Percentiles rank a stretch among this genome's conserved stretches.
Conservation (phyloP, 1,284 basidiomycete genomes). For the Ustilago bromivora region DNA sequence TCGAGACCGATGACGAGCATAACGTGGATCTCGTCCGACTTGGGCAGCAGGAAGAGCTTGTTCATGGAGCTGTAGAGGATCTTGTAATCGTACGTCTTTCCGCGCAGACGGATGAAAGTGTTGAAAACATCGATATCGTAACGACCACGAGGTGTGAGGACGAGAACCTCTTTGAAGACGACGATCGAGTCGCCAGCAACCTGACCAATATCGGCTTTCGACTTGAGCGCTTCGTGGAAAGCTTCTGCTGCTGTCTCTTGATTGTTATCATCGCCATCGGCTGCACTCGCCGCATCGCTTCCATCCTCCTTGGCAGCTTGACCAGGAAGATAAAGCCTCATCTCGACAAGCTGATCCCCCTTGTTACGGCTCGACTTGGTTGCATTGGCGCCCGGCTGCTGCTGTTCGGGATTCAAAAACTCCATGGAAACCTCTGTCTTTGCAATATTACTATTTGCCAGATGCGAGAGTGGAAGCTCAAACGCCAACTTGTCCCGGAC, state of each 20-base stretch:
- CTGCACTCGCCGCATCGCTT: conserved; percentile 74
- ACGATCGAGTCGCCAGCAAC: conserved; percentile 91
- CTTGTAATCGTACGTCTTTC: conserved; percentile 99
- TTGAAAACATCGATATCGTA: conserved; percentile 99
- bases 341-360: conserved; percentile 85
- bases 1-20: conserved; percentile 78
- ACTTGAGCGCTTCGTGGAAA: conserved; percentile 96
- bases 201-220: conserved; percentile 94
- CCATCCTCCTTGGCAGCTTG: conserved; percentile 72
- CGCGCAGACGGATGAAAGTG: conserved; percentile 90
- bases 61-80: conserved; percentile 91
- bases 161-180: conserved; percentile 96
- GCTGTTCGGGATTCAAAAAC: conserved; percentile 76
- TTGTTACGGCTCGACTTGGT: conserved; percentile 54
- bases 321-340: conserved; percentile 95
- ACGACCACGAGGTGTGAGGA: conserved; percentile 91
- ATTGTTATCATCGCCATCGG: conserved; percentile 71
- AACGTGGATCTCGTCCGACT: conserved; percentile 92
- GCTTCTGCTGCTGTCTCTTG: conserved; percentile 88
- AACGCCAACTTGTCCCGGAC: conserved; percentile 91
- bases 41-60: conserved; percentile 90
- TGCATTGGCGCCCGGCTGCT: conserved; percentile 64
- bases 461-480: conserved; percentile 86
- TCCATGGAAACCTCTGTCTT: conserved; percentile 98
- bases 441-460: conserved; percentile 97